Evolutionary conservation across 129 eudicot species (phyloP).

Genomic region (Helianthus tuberosus): DNA sequence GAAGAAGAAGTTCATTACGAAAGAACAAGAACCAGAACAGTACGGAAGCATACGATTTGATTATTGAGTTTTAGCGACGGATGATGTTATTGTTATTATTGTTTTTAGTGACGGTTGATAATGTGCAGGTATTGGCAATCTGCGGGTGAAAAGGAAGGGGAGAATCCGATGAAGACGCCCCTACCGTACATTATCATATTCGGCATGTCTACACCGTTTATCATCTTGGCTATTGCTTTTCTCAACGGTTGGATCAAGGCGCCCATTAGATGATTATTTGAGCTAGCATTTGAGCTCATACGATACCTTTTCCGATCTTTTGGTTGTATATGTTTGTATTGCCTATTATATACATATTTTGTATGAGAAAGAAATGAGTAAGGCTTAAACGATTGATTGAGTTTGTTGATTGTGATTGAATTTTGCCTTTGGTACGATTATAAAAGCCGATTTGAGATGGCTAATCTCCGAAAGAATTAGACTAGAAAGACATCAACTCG

Average conservation of each 20-base stretch:
- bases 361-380: constrained; percentile 11
- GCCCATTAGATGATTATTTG: constrained; percentile 64
- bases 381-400: constrained; percentile 1
- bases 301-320: no score
- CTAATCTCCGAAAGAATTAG: no score
- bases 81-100: background rate
- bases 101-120: background rate
- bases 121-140: constrained; percentile 92
- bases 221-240: constrained; percentile 82
- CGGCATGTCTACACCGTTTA: constrained; percentile 97
- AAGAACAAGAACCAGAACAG: constrained; percentile 98
- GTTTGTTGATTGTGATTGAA: background rate
- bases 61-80: background rate
- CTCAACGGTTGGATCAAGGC: constrained; percentile 95
- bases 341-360: constrained; percentile 16
- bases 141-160: constrained; percentile 96
- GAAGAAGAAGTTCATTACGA: constrained; percentile 83
- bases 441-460: no score
- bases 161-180: constrained; percentile 95
- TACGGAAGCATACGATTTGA: constrained; percentile 31
- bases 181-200: constrained; percentile 89
- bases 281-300: no score
- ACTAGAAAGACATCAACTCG: no score
- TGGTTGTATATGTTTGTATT: constrained; percentile 8
- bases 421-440: no score